Conservation (phyloP, 768 basidiomycete genomes). For the Ramaria sp. region DNA sequence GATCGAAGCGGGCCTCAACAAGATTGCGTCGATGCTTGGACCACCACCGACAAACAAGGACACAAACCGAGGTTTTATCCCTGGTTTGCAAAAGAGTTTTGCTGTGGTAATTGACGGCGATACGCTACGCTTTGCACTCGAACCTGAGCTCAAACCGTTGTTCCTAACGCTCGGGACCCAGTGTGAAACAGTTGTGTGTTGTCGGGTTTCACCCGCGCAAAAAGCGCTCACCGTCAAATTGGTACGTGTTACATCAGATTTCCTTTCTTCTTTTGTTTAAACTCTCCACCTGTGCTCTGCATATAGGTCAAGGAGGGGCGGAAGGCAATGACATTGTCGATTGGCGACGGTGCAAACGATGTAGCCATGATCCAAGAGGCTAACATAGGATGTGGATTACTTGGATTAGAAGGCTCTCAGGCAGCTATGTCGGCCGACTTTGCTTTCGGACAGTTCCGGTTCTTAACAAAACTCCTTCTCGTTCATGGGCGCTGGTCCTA, state of each 20-base stretch:
- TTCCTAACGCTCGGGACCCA: constrained; percentile 71
- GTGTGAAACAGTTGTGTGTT: constrained; percentile 97
- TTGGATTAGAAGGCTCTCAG: constrained; percentile 93
- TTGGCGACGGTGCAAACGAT: constrained; percentile 96
- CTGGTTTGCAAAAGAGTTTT: constrained; percentile 41
- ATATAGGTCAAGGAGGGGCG: constrained; percentile 86
- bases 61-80: constrained; percentile 53
- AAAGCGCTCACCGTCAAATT: constrained; percentile 95
- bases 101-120: constrained; percentile 97
- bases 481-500: constrained; percentile 98
- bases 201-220: constrained; percentile 94
- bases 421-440: constrained; percentile 99
- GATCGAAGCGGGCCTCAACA: constrained; percentile 88
- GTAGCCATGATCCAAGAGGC: constrained; percentile 99
- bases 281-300: background rate
- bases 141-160: constrained; percentile 55
- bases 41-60: constrained; percentile 52
- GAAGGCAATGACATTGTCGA: constrained; percentile 92
- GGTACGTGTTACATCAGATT: constrained; percentile 29
- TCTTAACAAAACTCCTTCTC: constrained; percentile 79
- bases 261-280: constrained; percentile 3
- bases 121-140: constrained; percentile 66
- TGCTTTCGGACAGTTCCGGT: constrained; percentile 91
- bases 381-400: constrained; percentile 91
- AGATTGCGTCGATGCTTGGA: constrained; percentile 80